Percentiles rank a stretch among this genome's conserved stretches.
Conservation (phyloP, 192 early-diverging fungal genomes). For the Powellomyces hirtus region DNA sequence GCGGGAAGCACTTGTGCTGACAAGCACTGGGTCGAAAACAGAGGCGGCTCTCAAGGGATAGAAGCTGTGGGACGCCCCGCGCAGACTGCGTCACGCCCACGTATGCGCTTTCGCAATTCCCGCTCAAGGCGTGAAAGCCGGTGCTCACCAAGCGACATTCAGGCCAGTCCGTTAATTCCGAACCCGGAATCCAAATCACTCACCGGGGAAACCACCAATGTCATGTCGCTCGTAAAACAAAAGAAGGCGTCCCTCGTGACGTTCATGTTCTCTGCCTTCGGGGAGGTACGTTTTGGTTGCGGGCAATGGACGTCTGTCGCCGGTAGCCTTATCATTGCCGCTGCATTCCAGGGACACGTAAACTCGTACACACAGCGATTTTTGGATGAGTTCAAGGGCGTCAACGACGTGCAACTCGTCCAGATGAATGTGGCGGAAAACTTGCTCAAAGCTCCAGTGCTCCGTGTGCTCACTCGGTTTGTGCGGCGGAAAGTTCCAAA, state of each 20-base stretch:
- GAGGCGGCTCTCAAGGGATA: conserved; percentile 43
- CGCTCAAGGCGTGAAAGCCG: background rate
- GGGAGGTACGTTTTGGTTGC: conserved; percentile 32
- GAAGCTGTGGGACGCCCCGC: conserved; percentile 49
- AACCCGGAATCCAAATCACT: conserved; percentile 33
- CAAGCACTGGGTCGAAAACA: too few relatives aligned
- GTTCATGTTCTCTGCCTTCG: conserved; percentile 44
- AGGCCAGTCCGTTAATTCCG: conserved; percentile 30
- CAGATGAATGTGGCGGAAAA: conserved; percentile 46
- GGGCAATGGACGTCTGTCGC: background rate
- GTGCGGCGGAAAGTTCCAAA: conserved; percentile 30
- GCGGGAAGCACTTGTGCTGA: too few relatives aligned
- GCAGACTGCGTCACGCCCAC: conserved; percentile 11
- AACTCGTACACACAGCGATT: conserved; percentile 32
- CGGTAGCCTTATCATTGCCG: background rate
- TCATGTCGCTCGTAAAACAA: conserved; percentile 20
- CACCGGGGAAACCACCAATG: conserved; percentile 27
- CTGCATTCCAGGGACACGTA: conserved; percentile 20
- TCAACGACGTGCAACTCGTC: conserved; percentile 21
- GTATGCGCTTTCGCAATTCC: conserved; percentile 12
- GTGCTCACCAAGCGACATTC: background rate
- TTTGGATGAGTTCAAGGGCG: conserved; percentile 25
- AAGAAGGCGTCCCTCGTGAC: conserved; percentile 34
- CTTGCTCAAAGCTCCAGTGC: conserved; percentile 32
- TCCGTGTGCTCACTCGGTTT: conserved; percentile 31